Conservation (phyloP, 305 asterid species). For the Solanum hybrid region DNA sequence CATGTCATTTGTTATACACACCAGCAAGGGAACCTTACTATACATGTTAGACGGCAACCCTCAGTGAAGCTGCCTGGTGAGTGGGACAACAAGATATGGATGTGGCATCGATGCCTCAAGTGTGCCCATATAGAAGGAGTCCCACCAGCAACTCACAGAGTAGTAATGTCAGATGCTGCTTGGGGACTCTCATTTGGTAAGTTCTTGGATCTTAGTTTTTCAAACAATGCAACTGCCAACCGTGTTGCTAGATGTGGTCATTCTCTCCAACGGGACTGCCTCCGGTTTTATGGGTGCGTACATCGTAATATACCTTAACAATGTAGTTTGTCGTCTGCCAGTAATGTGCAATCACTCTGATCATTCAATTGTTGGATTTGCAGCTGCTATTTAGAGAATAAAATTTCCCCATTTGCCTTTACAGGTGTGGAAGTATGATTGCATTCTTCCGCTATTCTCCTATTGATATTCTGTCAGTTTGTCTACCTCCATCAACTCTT, state of each 20-base stretch:
- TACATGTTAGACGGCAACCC: conserved; percentile 53
- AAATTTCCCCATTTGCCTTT: background rate
- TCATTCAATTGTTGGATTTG: background rate
- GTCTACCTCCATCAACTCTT: conserved; percentile 74
- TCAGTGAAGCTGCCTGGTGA: conserved; percentile 72
- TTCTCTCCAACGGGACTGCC: conserved; percentile 95
- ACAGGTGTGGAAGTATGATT: conserved; percentile 78
- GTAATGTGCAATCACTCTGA: background rate
- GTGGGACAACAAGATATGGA: conserved; percentile 91
- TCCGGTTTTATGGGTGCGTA: conserved; percentile 81
- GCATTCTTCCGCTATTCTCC: conserved; percentile 88
- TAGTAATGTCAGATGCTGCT: conserved; percentile 89
- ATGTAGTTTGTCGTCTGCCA: background rate
- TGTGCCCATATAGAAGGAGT: conserved; percentile 57
- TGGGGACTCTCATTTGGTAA: conserved; percentile 99
- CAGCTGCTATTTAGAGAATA: background rate
- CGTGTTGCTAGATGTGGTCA: conserved; percentile 95
- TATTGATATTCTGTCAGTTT: conserved; percentile 65
- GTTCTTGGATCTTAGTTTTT: conserved; percentile 96
- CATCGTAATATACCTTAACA: background rate
- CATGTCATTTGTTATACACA: conserved; percentile 84
- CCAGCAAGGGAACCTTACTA: conserved; percentile 78
- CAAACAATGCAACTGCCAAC: conserved; percentile 78
- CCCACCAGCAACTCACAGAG: conserved; percentile 78
- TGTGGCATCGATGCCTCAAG: conserved; percentile 98